Evolutionary conservation across 768 basidiomycete species (phyloP).

Genomic region (Scleroderma citrinum): DNA sequence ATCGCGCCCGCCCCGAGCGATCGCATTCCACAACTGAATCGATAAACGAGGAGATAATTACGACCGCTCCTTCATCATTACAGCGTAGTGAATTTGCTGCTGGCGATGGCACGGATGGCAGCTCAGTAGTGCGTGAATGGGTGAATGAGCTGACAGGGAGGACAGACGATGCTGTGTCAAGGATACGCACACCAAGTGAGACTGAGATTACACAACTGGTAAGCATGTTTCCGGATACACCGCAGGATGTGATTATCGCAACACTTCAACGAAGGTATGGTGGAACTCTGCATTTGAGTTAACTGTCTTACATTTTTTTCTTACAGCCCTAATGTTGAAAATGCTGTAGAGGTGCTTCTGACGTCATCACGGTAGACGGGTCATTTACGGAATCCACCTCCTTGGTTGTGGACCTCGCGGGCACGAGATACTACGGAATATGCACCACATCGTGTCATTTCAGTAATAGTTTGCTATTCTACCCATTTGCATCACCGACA

Average conservation of each 20-base stretch:
- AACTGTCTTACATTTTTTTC: constrained; percentile 1
- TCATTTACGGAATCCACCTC: not conserved
- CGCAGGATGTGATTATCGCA: constrained; percentile 64
- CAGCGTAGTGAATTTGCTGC: constrained; percentile 17
- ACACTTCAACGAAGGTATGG: constrained; percentile 79
- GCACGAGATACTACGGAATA: not conserved
- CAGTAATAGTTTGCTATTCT: no score
- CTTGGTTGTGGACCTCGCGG: not conserved
- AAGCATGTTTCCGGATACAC: constrained; percentile 79
- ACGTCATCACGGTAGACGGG: constrained; percentile 32
- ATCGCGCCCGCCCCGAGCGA: constrained; percentile 67
- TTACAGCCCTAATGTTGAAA: constrained; percentile 68
- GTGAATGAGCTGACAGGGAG: constrained; percentile 73
- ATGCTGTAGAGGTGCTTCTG: constrained; percentile 75
- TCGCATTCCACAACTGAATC: constrained; percentile 12
- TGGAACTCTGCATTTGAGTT: constrained; percentile 3
- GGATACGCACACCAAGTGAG: constrained; percentile 66
- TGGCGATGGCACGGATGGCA: constrained; percentile 24
- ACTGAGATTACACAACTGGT: constrained; percentile 69
- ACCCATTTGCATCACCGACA: no score
- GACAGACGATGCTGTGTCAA: constrained; percentile 44
- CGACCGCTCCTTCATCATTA: constrained; percentile 46
- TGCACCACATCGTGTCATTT: no score
- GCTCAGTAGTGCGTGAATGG: constrained; percentile 70
- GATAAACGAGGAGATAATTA: constrained; percentile 55